These are phyloP conservation scores for Collariella sp. DNA, from an alignment of 495 filamentous ascomycete genomes.

Conservation along the genomic window DNA sequence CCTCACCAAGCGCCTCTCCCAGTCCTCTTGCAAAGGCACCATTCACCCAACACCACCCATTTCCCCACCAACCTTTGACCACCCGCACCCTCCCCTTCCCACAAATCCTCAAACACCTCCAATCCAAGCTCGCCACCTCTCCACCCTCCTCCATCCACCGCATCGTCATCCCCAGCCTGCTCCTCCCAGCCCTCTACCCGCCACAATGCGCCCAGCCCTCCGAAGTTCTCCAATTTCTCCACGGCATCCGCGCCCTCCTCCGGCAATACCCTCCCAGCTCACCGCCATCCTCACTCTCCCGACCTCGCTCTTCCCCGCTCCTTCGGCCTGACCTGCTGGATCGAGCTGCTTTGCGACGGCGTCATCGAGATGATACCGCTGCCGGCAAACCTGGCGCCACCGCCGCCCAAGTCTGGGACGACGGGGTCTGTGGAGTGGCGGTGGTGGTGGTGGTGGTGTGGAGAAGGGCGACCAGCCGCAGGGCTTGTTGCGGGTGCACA, in stretches of 20 bases:
- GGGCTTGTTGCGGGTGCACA: constrained; percentile 74
- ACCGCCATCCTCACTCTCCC: constrained; percentile 73
- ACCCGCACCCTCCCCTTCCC: constrained; percentile 48
- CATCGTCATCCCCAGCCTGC: constrained; percentile 69
- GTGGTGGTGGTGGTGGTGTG: constrained; percentile 12
- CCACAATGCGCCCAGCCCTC: constrained; percentile 56
- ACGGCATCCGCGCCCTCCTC: constrained; percentile 66
- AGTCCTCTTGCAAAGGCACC: constrained; percentile 42
- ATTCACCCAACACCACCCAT: constrained; percentile 40
- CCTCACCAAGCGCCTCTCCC: constrained; percentile 68
- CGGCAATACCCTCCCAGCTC: constrained; percentile 55
- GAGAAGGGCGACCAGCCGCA: constrained; percentile 64
- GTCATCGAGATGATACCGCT: constrained; percentile 85
- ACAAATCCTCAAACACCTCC: constrained; percentile 53
- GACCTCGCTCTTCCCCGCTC: constrained; percentile 71
- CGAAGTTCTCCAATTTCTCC: constrained; percentile 74
- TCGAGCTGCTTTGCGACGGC: constrained; percentile 76
- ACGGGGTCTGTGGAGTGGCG: not conserved
- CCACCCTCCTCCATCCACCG: constrained; percentile 62
- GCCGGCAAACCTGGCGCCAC: constrained; percentile 53
- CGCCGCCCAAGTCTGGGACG: constrained; percentile 26
- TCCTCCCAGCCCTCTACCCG: constrained; percentile 77
- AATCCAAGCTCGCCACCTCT: constrained; percentile 47
- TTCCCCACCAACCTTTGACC: constrained; percentile 18
- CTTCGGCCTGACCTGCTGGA: constrained; percentile 75